Evolutionary conservation across 176 grass and related monocot species (phyloP).

Genomic region (Aegilops speltoides): DNA sequence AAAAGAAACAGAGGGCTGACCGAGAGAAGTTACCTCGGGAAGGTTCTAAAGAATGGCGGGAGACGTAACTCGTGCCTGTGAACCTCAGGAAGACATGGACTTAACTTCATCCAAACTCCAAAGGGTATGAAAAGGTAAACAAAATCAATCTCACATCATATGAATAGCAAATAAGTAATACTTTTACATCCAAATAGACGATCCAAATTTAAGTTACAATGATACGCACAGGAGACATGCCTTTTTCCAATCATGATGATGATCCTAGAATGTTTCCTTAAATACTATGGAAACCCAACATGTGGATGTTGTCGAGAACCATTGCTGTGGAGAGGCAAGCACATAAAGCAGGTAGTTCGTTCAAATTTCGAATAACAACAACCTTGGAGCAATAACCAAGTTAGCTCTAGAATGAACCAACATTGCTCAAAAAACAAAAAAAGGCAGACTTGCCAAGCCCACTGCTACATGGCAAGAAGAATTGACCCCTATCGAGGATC

Average conservation of each 20-base stretch:
- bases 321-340: neutral
- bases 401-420: neutral
- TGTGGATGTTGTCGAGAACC: neutral
- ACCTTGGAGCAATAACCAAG: neutral
- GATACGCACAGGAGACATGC: neutral
- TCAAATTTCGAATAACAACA: neutral
- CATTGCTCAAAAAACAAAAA: neutral
- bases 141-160: no score
- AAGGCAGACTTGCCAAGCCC: neutral
- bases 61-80: no score
- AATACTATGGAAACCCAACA: neutral
- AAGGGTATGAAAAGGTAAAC: no score
- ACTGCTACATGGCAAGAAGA: neutral
- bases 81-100: no score
- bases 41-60: no score
- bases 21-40: no score
- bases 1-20: no score
- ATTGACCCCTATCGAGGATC: neutral
- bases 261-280: neutral
- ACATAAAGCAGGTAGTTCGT: neutral
- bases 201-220: neutral
- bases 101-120: no score
- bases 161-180: no score
- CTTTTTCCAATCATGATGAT: no score
- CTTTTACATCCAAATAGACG: neutral